Evolutionary conservation across 345 rosid species (phyloP).

Genomic region (Tarenaya hassleriana): DNA sequence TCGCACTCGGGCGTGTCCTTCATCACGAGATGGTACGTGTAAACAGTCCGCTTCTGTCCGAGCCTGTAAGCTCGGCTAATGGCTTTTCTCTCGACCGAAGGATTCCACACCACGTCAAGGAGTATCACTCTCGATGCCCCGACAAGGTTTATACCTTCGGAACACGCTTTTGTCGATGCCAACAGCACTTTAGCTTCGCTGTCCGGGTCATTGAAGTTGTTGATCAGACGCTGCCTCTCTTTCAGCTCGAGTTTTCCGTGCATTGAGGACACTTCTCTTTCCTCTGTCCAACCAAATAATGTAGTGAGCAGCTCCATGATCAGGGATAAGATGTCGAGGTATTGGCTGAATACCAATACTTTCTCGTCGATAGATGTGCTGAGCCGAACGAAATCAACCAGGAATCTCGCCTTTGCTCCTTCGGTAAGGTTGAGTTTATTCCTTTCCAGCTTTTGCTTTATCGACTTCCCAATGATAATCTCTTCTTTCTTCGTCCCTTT

Average conservation of each 20-base stretch:
- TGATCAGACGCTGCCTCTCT: constrained; percentile 44
- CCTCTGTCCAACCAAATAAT: constrained; percentile 42
- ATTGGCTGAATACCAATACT: constrained; percentile 70
- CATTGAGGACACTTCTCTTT: constrained; percentile 43
- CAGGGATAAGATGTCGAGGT: constrained; percentile 39
- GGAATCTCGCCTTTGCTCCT: constrained; percentile 61
- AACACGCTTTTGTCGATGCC: constrained; percentile 70
- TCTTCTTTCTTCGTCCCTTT: constrained; percentile 12
- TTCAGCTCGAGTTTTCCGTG: constrained; percentile 33
- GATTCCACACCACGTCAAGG: constrained; percentile 85
- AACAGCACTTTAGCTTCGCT: constrained; percentile 57
- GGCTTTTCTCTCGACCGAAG: constrained; percentile 81
- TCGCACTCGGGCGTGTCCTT: constrained; percentile 45
- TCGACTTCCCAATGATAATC: constrained; percentile 8
- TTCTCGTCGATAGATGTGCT: constrained; percentile 42
- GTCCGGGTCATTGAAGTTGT: constrained; percentile 43
- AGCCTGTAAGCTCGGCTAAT: constrained; percentile 66
- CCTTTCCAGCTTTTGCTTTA: constrained; percentile 17
- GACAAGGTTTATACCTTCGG: constrained; percentile 66
- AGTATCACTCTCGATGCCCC: constrained; percentile 84
- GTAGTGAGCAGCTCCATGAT: constrained; percentile 35
- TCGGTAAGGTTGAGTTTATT: constrained; percentile 28
- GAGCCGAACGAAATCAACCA: constrained; percentile 43
- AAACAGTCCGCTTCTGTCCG: constrained; percentile 61
- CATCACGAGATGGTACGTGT: constrained; percentile 56